These are phyloP conservation scores for Ceratobasidium sp. DNA, from an alignment of 1,284 basidiomycete species.

Conservation along the genomic window DNA sequence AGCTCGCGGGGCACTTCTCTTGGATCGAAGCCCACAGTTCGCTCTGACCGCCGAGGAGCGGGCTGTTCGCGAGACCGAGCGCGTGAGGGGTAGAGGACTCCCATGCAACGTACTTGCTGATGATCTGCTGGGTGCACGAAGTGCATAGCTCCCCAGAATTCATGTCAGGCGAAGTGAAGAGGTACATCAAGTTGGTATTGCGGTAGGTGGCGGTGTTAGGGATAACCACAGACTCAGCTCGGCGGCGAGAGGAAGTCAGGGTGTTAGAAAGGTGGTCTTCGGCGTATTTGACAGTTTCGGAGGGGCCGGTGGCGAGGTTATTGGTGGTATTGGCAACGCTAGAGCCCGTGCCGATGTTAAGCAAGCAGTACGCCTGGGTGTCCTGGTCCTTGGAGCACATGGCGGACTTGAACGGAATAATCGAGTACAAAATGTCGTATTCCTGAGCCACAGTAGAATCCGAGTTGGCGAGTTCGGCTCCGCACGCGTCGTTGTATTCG, in stretches of 20 bases:
- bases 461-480: slow-evolving; percentile 71
- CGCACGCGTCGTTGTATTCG: slow-evolving; percentile 78
- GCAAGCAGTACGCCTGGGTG: slow-evolving; percentile 75
- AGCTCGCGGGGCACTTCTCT: slow-evolving; percentile 60
- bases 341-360: slow-evolving; percentile 59
- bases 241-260: slow-evolving; percentile 46
- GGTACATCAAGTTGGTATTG: slow-evolving; percentile 78
- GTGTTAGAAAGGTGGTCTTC: slow-evolving; percentile 49
- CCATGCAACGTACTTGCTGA: slow-evolving; percentile 81
- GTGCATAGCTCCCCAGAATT: slow-evolving; percentile 75
- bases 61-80: slow-evolving; percentile 74
- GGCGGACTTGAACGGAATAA: slow-evolving; percentile 74
- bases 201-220: slow-evolving; percentile 79
- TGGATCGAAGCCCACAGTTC: slow-evolving; percentile 74
- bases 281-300: slow-evolving; percentile 43
- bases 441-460: slow-evolving; percentile 66
- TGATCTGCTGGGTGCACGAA: slow-evolving; percentile 80
- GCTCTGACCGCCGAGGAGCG: slow-evolving; percentile 75
- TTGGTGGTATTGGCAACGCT: slow-evolving; percentile 52
- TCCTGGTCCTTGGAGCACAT: slow-evolving; percentile 80
- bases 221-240: slow-evolving; percentile 52
- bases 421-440: slow-evolving; percentile 84
- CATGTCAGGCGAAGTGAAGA: slow-evolving; percentile 75
- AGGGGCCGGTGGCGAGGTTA: slow-evolving; percentile 46
- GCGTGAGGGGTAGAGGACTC: slow-evolving; percentile 79